Base-by-base conservation (phyloP, 2,329 filamentous ascomycete genomes). In the Chalara sp. region DNA sequence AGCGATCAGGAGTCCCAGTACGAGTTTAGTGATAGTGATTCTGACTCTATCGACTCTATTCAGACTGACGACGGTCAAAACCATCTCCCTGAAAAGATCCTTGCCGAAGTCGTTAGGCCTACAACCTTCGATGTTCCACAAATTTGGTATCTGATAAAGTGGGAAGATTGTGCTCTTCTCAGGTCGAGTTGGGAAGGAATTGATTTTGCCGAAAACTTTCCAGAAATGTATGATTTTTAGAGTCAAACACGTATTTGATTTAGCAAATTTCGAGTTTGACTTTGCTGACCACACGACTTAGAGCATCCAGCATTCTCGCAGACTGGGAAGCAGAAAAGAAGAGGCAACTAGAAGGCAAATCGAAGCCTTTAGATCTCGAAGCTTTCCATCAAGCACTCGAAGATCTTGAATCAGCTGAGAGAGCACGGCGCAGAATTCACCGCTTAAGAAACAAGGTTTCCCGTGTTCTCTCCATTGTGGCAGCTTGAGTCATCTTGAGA, bases 121-220 rank as follows among this genome's bases (percentile, higher is more conserved):
- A 60, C 56, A 52, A 50, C 52, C 11, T 53, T 57, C 33, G n/a
- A 8, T 8, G 8, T 10, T n/a, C 8, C 35, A n/a, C 35, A 37
- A n/a, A 48, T 49, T 31, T 67, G 61, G 60, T 65, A 61, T 55
- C 54, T 67, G 5, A 59, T 67, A 5, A 65, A 65, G 62, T 67
- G 65, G 65, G 50, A 58, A 51, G 58, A 65, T 48, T 65, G 63
- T 53, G 61, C 65, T 32, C 39, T 65, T 31, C 50, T 67, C 42
- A 53, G 60, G 54, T 65, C 63, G 6, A 59, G 53, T 21, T 67
- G 65, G 65, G 65, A 66, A 55, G 53, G 56, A 10, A 42, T 50
- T 39, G 54, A 52, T 21, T 41, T 59, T 4, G 61, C 65, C 45
- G 41, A 42, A 40, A 54, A 56, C 7, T 57, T 46, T 47, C 59